Conservation (phyloP, 352 stramenopile genomes). For the Phytophthora agathidicida region DNA sequence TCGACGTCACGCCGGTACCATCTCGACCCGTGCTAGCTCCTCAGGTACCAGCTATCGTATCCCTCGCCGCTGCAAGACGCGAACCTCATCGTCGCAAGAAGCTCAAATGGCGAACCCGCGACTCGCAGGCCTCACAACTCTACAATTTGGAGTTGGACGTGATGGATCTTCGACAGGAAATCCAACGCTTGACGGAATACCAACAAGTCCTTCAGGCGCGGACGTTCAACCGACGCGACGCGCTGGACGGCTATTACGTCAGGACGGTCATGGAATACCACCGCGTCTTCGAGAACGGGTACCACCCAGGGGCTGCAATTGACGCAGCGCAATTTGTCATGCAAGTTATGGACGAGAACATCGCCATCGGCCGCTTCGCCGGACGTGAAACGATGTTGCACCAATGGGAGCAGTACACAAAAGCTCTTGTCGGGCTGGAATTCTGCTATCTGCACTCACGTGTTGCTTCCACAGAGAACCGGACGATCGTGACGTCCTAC, state of each 20-base stretch:
- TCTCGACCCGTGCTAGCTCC: conserved; percentile 21
- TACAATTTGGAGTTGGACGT: conserved; percentile 71
- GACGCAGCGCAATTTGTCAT: conserved; percentile 46
- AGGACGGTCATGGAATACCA: conserved; percentile 63
- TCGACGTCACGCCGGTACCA: conserved; percentile 22
- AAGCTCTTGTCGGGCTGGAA: conserved; percentile 40
- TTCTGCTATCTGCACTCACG: conserved; percentile 42
- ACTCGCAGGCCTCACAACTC: conserved; percentile 57
- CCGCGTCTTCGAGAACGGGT: conserved; percentile 61
- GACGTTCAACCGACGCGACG: conserved; percentile 46
- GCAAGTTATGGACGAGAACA: conserved; percentile 52
- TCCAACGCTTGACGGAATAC: conserved; percentile 43
- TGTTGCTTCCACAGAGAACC: conserved; percentile 19
- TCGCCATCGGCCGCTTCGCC: conserved; percentile 45
- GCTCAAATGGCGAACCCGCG: conserved; percentile 61
- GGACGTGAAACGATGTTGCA: conserved; percentile 55
- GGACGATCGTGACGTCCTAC: conserved; percentile 44
- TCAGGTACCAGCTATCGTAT: conserved; percentile 12
- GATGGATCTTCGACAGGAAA: conserved; percentile 48
- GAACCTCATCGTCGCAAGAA: conserved; percentile 27
- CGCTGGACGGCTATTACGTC: conserved; percentile 50
- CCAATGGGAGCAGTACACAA: conserved; percentile 59
- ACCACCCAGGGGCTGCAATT: conserved; percentile 25
- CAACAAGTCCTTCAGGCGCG: conserved; percentile 34
- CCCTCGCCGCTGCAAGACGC: conserved; percentile 19